Conservation (phyloP, 306 rosid species). For the Vigna hirtella region DNA sequence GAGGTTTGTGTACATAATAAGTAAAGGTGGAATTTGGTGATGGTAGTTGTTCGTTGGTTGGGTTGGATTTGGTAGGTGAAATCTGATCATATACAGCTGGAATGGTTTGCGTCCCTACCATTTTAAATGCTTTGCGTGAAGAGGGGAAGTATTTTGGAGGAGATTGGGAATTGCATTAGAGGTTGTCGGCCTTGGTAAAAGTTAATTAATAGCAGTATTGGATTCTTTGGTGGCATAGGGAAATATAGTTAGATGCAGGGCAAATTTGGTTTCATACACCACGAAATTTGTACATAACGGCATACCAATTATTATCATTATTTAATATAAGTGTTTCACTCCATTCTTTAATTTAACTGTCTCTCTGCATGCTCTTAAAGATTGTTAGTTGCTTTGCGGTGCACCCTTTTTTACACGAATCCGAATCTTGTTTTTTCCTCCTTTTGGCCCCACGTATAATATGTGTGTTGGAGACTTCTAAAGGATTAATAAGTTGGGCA, state of each 20-base stretch:
- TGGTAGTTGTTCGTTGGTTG: conserved; percentile 56
- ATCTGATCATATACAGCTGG: conserved; percentile 40
- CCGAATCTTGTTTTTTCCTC: not conserved
- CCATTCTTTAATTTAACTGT: conserved; percentile 39
- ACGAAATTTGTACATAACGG: conserved; percentile 55
- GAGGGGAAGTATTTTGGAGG: conserved; percentile 6
- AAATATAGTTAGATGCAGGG: conserved; percentile 47
- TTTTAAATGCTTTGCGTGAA: conserved; percentile 58
- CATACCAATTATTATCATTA: conserved; percentile 26
- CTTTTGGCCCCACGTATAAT: not conserved
- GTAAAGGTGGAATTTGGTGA: conserved; percentile 59
- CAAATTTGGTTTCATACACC: conserved; percentile 44
- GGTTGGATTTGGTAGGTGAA: conserved; percentile 71
- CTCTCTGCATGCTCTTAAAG: conserved; percentile 8
- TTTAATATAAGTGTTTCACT: conserved; percentile 53
- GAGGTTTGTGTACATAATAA: conserved; percentile 72
- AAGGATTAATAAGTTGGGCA: no score
- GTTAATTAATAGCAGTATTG: conserved; percentile 30
- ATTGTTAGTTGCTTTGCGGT: not conserved
- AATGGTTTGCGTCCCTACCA: conserved; percentile 34
- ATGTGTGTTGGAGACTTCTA: no score
- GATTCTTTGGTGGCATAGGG: conserved; percentile 43
- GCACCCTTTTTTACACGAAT: not conserved
- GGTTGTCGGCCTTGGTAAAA: conserved; percentile 41
- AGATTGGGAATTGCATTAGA: conserved; percentile 24